A percentile compares a stretch with the other conserved stretches of the same genome.
These are phyloP conservation scores for Cordyceps farinosa DNA, from an alignment of 2,329 filamentous ascomycete genomes.

Conservation along the genomic window DNA sequence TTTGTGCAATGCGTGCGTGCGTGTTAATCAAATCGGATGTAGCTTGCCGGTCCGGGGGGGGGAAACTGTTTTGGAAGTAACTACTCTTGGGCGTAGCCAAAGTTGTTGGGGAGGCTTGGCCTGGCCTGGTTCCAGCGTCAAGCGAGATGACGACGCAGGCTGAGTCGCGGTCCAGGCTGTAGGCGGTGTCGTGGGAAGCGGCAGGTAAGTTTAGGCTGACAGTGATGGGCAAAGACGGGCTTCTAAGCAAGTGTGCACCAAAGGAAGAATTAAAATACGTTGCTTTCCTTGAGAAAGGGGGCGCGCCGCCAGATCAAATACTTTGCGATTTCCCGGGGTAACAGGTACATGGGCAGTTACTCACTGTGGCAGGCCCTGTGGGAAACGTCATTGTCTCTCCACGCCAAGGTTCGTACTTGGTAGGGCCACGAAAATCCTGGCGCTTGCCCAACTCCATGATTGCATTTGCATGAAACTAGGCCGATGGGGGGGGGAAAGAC, in stretches of 20 bases:
- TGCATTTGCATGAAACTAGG: slow-evolving; percentile 13
- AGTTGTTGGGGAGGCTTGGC: slow-evolving; percentile 12
- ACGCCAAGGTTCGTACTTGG: background rate
- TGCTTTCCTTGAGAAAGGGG: background rate
- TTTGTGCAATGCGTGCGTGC: background rate
- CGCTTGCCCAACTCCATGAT: background rate
- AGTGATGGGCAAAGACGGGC: background rate
- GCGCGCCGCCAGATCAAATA: background rate
- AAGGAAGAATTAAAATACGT: background rate
- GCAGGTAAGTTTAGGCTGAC: background rate
- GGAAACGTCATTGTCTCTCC: slow-evolving; percentile 3
- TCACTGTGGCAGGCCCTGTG: background rate
- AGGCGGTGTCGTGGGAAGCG: background rate
- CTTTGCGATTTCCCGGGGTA: slow-evolving; percentile 3
- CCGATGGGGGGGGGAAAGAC: background rate
- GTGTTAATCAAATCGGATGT: background rate
- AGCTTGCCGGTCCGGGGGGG: background rate
- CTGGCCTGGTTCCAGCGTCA: background rate
- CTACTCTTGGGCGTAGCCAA: background rate
- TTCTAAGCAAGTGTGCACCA: background rate
- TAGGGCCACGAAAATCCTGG: background rate
- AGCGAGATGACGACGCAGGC: slow-evolving; percentile 17
- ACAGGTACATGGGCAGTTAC: background rate
- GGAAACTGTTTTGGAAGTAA: background rate
- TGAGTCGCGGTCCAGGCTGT: slow-evolving; percentile 10